phyloP scores from a whole-genome alignment of 2,329 filamentous ascomycete genomes.

The Pyrenophora seminiperda region DNA sequence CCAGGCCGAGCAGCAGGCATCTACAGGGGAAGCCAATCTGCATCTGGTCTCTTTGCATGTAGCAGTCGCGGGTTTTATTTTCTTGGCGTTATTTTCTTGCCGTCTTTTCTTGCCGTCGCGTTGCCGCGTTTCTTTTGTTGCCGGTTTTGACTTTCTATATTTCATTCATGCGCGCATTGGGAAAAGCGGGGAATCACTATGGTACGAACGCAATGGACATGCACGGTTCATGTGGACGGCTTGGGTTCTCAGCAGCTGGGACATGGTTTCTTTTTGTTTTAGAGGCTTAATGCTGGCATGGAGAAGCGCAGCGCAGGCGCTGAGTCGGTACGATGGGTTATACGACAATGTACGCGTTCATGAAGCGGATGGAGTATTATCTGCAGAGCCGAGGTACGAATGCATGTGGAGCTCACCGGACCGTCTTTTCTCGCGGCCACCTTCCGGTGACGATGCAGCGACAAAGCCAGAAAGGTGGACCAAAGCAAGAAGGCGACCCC shows the following conservation, averaged over 20 bases:
- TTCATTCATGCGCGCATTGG: conserved; percentile 26
- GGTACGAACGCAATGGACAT: conserved; percentile 16
- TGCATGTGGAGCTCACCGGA: conserved; percentile 28
- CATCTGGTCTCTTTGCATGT: conserved; percentile 18
- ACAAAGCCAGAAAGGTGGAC: conserved; percentile 15
- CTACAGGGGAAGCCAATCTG: conserved; percentile 18
- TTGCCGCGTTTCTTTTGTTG: conserved; percentile 23
- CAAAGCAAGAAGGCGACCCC: conserved; percentile 10
- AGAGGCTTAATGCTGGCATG: conserved; percentile 29
- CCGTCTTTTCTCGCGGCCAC: conserved; percentile 15
- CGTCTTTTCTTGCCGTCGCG: conserved; percentile 8
- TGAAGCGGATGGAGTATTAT: conserved; percentile 23
- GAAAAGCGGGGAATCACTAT: conserved; percentile 13
- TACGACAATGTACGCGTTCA: conserved; percentile 35
- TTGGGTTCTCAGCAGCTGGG: conserved; percentile 16
- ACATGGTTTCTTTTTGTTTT: conserved; percentile 37
- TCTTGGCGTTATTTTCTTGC: conserved; percentile 9
- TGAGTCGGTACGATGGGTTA: conserved; percentile 27
- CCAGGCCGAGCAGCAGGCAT: conserved; percentile 14
- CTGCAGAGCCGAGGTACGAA: conserved; percentile 20
- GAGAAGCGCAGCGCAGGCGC: conserved; percentile 39
- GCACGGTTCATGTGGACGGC: conserved; percentile 13
- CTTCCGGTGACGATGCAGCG: conserved; percentile 23
- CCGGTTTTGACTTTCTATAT: conserved; percentile 20
- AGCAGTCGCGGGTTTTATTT: conserved; percentile 11